Evolutionary conservation across 2,329 filamentous ascomycete genomes (phyloP), one percentile per base, ranked within the genome.

Genomic region (Colletotrichum sidae): DNA sequence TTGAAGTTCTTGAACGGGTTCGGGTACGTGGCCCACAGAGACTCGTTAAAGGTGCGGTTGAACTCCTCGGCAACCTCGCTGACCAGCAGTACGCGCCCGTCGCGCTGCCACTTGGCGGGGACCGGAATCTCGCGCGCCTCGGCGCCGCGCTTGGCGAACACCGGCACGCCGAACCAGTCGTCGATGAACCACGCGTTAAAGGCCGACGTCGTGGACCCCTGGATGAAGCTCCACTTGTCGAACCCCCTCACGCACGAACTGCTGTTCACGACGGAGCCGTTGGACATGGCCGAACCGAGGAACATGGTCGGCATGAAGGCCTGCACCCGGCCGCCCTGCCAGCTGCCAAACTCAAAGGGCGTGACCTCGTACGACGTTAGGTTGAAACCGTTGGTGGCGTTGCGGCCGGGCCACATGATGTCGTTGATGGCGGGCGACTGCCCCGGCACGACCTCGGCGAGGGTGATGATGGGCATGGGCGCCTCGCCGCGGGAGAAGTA

Each of bases 301-400:
- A 69, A 75, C 37, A 70, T 55, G 0, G 71, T 75, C 0, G 73
- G 63, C 17, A 73, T 72, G 34, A 77, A 77, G 0, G 69, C 72
- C 25, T 74, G 72, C 0, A 74, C 67, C 2, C 74, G 60, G 0
- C 72, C 71, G 1, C 74, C 75, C 3, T 60, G 51, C 74, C 75
- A 77, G 34, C 71, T 72, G 8, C 75, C 75, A 25, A 76, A 75
- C 51, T 77, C 74, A 44, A 73, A 77, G 0, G 75, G 74, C 0
- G 70, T 77, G 0, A 77, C 69, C 50, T 77, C 75, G 51, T 75
- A 77, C 2, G 74, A 69, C 0, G 76, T 75, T 3, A 74, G 45
- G 25, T 75, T 75, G 65, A 74, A 75, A 12, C 68, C 68, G 0
- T 72, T 68, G 1, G 74, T 73, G 3, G 33, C 52, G 53, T 75